Evolutionary conservation across 169 alveolate species (phyloP).

Genomic region (Eimeria falciformis): DNA sequence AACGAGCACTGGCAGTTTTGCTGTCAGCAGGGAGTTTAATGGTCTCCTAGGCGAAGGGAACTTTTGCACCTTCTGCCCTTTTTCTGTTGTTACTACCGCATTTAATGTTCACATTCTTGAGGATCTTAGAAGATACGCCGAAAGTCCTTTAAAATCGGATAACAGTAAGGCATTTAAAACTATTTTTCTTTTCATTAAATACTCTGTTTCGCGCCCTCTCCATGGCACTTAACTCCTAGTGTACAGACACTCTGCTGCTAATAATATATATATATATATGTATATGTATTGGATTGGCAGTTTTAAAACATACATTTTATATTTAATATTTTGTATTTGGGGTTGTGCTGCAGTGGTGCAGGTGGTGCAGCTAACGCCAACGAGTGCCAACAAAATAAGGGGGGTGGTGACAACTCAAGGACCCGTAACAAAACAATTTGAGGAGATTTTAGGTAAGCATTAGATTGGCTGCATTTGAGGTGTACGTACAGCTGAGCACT

Average conservation of each 20-base stretch:
- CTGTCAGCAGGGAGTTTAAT: not conserved
- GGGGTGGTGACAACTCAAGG: not conserved
- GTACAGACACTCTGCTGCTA: not conserved
- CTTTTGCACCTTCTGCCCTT: not conserved
- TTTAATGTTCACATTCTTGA: not conserved
- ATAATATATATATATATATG: conserved; percentile 5
- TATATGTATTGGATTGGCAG: no score
- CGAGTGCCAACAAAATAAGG: not conserved
- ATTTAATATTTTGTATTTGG: not conserved
- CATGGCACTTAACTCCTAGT: not conserved
- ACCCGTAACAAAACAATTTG: not conserved
- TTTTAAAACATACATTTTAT: no score
- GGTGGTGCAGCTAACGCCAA: not conserved
- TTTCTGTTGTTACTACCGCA: not conserved
- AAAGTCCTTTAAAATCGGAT: not conserved
- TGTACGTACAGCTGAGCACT: no score
- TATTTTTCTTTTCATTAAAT: no score
- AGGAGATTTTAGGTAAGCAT: not conserved
- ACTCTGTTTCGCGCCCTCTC: no score
- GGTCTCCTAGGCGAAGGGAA: not conserved
- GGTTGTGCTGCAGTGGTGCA: not conserved
- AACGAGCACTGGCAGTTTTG: not conserved
- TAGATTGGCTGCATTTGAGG: no score
- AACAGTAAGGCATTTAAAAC: not conserved
- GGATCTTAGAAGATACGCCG: not conserved